A percentile compares a stretch with the other conserved stretches of the same genome.
Conservation (phyloP, 352 stramenopile genomes). For the Pythium grandisporangium region DNA sequence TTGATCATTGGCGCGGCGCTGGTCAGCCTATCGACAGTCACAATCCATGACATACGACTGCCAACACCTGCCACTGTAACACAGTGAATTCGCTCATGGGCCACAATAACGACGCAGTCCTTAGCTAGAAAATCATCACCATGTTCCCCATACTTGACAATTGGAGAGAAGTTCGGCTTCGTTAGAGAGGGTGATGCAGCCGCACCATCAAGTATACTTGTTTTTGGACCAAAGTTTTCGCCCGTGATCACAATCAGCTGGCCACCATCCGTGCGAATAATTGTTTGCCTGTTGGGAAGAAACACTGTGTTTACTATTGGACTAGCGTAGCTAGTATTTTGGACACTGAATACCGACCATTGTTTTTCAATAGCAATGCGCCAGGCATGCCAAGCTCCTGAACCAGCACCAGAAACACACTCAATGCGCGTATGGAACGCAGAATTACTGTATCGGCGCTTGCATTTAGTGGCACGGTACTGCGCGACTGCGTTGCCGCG, state of each 20-base stretch:
- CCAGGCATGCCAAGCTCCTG: constrained; percentile 33
- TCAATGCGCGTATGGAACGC: constrained; percentile 34
- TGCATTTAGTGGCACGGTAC: constrained; percentile 36
- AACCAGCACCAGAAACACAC: constrained; percentile 36
- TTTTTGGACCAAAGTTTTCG: constrained; percentile 41
- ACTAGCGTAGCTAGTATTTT: constrained; percentile 44
- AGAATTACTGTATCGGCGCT: constrained; percentile 30
- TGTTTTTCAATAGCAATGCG: constrained; percentile 27
- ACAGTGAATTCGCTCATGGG: constrained; percentile 41
- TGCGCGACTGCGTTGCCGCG: constrained; percentile 15
- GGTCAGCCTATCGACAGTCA: constrained; percentile 37
- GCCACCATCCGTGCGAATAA: constrained; percentile 36
- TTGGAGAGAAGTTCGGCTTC: constrained; percentile 15
- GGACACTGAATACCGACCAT: constrained; percentile 16
- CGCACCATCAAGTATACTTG: no score
- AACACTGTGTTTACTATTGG: constrained; percentile 51
- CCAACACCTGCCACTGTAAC: constrained; percentile 36
- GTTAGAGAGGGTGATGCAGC: no score
- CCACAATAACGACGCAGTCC: constrained; percentile 31
- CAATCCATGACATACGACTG: constrained; percentile 39
- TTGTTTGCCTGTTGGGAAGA: constrained; percentile 24
- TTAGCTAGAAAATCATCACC: constrained; percentile 30
- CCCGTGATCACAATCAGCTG: constrained; percentile 47
- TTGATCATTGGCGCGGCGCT: constrained; percentile 47
- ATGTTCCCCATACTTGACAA: constrained; percentile 45